Base-by-base conservation (phyloP, 352 stramenopile genomes). In the Phytophthora idaei region DNA sequence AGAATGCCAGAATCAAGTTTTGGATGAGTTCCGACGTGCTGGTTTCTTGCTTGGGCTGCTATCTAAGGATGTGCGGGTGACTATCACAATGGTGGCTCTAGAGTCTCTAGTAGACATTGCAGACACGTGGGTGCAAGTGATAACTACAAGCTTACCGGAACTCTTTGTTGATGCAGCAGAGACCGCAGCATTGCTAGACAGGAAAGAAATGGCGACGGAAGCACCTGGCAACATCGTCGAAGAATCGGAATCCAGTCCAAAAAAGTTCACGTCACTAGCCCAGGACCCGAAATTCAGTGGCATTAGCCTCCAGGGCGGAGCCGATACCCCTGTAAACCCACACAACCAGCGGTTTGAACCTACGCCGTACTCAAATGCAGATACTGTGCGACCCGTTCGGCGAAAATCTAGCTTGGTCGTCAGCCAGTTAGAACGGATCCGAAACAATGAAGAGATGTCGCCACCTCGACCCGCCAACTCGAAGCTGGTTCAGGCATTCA, bases 211-310 rank as follows among this genome's bases (percentile, higher is more conserved):
- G 15, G 17, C 41, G 14, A 8, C 27, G 25, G 15, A 44, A 14
- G 50, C 44, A 14, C 10, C 49, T 36, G 27, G 31, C 2, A 39
- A 12, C 21, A 17, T 48, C 10, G 9, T 21, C 10, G 53, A 60
- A 27, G 55, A 67, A 36, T 65, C 69, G 42, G 70, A 73, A 6
- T 50, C 59, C 1, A 90, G 81, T 51, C 81, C 85, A 1, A 87
- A 83, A 58, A 92, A 87, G 36, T 74, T 76, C 10, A 92, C 81
- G 5, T 90, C 81, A 7, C 73, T 93, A 0, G 76, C 83, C 0
- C 80, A 93, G 46, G 85, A 92, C 45, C 85, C 85, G 0, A 90
- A 85, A 59, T 93, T 90, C 55, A 80, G 78, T 15, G 77, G 75
- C 0, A 87, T 93, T 29, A 85, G 87, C 36, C 65, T 77, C 21